Conservation (phyloP, 495 filamentous ascomycete genomes). For the Pyronema domesticum region DNA sequence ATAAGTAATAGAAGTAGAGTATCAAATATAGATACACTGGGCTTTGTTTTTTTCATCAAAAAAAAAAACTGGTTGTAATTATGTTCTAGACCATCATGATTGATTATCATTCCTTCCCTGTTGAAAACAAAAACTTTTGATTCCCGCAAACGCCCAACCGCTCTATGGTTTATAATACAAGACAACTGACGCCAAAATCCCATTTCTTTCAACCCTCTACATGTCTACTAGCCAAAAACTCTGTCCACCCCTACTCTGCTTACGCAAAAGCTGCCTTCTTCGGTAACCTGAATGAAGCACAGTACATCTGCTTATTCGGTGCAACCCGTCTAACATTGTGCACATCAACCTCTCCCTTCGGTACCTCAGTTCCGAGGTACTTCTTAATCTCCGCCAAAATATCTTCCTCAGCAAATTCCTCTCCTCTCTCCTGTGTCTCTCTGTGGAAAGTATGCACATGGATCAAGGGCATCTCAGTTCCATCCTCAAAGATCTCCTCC, state of each 20-base stretch:
- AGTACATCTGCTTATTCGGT: constrained; percentile 91
- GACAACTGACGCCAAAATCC: too few species aligned
- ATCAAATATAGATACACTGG: too few species aligned
- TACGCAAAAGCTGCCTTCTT: constrained; percentile 54
- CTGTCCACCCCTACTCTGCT: background rate
- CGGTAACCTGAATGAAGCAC: constrained; percentile 76
- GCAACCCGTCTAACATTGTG: constrained; percentile 74
- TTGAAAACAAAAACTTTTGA: too few species aligned
- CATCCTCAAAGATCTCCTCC: constrained; percentile 44
- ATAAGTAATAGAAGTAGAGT: too few species aligned
- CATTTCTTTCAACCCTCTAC: background rate
- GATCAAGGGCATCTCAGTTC: constrained; percentile 49
- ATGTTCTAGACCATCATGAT: too few species aligned
- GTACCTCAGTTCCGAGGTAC: constrained; percentile 16
- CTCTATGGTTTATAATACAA: too few species aligned
- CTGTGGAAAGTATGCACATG: constrained; percentile 47
- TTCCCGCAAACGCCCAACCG: too few species aligned
- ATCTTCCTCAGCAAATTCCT: constrained; percentile 11
- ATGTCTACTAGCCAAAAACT: background rate
- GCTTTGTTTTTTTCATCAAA: too few species aligned
- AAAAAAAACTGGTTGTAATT: too few species aligned
- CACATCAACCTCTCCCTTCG: constrained; percentile 41
- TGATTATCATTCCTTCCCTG: too few species aligned
- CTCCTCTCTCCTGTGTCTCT: constrained; percentile 5
- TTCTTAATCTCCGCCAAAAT: constrained; percentile 10